phyloP scores from a whole-genome alignment of 225 moss, liverwort and hornwort genomes.

The Ulota crispa region DNA sequence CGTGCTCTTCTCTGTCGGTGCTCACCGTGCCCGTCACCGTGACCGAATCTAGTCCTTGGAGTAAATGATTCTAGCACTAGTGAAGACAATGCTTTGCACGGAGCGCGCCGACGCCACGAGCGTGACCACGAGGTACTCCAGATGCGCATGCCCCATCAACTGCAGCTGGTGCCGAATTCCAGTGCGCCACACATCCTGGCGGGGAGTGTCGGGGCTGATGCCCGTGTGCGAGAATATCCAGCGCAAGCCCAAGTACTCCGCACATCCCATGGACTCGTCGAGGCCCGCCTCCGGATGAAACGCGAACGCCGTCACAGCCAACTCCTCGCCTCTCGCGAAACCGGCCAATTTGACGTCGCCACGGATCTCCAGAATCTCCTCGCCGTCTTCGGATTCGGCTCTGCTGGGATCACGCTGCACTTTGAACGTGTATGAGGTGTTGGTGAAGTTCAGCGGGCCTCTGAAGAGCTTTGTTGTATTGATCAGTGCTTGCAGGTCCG shows the following conservation, averaged over 20 bases:
- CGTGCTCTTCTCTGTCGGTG: no score
- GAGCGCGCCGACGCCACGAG: background rate
- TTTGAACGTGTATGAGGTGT: constrained; percentile 5
- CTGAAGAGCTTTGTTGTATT: background rate
- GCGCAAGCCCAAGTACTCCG: constrained; percentile 17
- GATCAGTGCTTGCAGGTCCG: background rate
- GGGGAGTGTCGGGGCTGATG: background rate
- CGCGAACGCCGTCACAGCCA: constrained; percentile 13
- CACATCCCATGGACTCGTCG: constrained; percentile 9
- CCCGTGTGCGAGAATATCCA: background rate
- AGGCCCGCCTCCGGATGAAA: constrained; percentile 1
- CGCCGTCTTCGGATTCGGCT: background rate
- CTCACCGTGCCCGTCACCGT: background rate
- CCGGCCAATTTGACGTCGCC: background rate
- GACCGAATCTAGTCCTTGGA: background rate
- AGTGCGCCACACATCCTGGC: constrained; percentile 8
- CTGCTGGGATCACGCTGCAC: background rate
- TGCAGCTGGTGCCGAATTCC: constrained; percentile 14
- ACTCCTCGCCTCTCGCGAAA: background rate
- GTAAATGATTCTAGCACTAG: constrained; percentile 7
- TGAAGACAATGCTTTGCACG: background rate
- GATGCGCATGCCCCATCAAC: background rate
- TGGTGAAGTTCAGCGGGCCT: constrained; percentile 14
- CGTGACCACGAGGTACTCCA: constrained; percentile 22
- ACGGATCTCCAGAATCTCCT: constrained; percentile 27